Base-by-base conservation (phyloP, 1,284 basidiomycete genomes). In the Sporisorium iseilematis-ciliati region DNA sequence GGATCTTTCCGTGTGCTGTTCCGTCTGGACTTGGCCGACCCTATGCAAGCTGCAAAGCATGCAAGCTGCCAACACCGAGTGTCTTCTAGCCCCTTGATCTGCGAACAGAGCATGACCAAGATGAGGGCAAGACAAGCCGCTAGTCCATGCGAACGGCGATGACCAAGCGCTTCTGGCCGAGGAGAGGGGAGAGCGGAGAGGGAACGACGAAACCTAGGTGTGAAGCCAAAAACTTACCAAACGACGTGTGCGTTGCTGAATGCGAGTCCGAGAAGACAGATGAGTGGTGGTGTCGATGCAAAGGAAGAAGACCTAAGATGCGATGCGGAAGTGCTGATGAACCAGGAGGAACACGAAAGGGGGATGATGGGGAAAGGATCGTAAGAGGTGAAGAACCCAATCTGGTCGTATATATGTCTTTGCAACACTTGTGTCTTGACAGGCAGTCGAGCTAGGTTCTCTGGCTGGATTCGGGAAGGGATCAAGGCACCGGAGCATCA, bases 371-470 rank as follows among this genome's bases (percentile, higher is more conserved):
- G 55, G 46, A 18, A 49, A 57, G 43, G 38, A 29, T 43, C 40
- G 52, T n/a, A 55, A 54, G 14, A 25, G 14, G 18, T 18, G n/a
- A 49, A 18, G 16, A 18, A 3, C 14, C 4, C 4, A 6, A 35
- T 50, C 31, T 25, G 48, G 31, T 70, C 53, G 61, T 70, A 70
- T 70, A 70, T 70, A 70, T 70, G 67, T 55, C 35, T 70, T 70
- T 43, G 61, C 53, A 64, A 60, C 67, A 70, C 67, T 64, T 60
- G 67, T 60, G 52, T 64, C 57, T 70, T 43, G 14, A 33, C 35
- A 38, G 20, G 31, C 46, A 45, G 25, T n/a, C 50, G 11, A 18
- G 50, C 31, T 33, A 33, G 18, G 31, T 31, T 18, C 12, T 45
- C 43, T 45, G 43, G 52, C 51, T 40, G 41, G 21, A 11, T 25